Percentiles rank a stretch among this genome's conserved stretches.
Evolutionary conservation across 2,329 filamentous ascomycete genomes (phyloP).

Genomic region (Neonectria hederae): DNA sequence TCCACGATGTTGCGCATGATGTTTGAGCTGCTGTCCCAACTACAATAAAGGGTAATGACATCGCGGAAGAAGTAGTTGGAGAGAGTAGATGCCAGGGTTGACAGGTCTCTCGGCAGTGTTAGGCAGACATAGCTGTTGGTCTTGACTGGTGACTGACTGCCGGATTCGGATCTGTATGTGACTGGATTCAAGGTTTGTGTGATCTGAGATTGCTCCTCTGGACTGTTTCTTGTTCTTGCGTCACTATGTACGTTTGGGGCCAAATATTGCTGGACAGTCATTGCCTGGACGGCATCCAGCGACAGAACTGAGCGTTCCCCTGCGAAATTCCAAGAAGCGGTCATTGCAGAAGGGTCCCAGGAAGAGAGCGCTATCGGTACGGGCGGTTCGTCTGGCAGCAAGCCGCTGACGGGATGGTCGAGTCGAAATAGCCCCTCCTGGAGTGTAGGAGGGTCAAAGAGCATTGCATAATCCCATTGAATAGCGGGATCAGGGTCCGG

Average conservation of each 20-base stretch:
- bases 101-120: conserved; percentile 12
- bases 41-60: conserved; percentile 34
- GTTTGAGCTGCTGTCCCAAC: conserved; percentile 36
- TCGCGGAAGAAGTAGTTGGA: conserved; percentile 36
- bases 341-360: not conserved
- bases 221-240: no score
- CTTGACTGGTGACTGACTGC: not conserved
- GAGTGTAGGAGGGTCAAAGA: not conserved
- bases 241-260: not conserved
- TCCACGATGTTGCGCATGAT: conserved; percentile 35
- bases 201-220: not conserved
- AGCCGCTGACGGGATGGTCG: not conserved
- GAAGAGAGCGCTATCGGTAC: not conserved
- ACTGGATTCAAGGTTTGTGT: not conserved
- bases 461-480: conserved; percentile 15
- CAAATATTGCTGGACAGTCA: not conserved
- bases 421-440: conserved; percentile 6
- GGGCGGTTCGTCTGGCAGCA: not conserved
- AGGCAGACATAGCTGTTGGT: not conserved
- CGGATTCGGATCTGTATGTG: no score
- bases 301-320: not conserved
- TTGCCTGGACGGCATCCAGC: not conserved
- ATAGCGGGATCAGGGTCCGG: not conserved
- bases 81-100: conserved; percentile 25
- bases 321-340: not conserved